phyloP scores from a whole-genome alignment of 1,139 yeast genomes.

The Debaryomyces fabryi region DNA sequence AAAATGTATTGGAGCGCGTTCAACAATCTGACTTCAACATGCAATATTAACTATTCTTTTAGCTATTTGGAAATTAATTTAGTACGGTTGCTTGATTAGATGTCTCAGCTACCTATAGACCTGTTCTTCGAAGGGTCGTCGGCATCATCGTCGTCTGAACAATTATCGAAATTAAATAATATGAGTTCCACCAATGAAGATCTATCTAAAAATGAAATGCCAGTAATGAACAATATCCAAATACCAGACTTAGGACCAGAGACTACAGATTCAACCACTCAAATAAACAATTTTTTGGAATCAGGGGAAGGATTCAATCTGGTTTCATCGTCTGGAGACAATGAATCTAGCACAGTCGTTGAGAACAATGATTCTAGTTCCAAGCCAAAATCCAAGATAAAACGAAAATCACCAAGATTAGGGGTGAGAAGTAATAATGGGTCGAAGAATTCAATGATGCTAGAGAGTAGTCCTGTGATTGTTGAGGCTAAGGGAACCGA shows the following conservation, averaged over 20 bases:
- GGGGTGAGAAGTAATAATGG: constrained; percentile 2
- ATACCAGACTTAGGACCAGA: constrained; percentile 6
- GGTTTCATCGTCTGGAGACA: background rate
- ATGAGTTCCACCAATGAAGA: constrained; percentile 1
- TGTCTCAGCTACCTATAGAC: constrained; percentile 7
- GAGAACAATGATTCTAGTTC: background rate
- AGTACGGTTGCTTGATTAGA: constrained; percentile 1
- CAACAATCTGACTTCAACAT: constrained; percentile 4
- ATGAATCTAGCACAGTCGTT: background rate
- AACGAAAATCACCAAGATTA: constrained; percentile 9
- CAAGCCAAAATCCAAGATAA: background rate
- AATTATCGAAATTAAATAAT: background rate
- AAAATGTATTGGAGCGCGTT: constrained; percentile 6
- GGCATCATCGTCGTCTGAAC: constrained; percentile 3
- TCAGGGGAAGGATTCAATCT: background rate
- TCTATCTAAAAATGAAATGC: background rate
- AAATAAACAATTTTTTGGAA: background rate
- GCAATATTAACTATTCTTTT: background rate
- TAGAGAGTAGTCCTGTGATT: constrained; percentile 16
- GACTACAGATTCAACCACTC: background rate
- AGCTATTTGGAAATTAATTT: background rate
- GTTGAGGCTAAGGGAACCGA: constrained; percentile 8
- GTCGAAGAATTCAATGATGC: background rate
- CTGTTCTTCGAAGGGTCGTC: constrained; percentile 6
- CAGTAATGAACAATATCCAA: background rate